Evolutionary conservation across 306 rosid species (phyloP).

Genomic region (Cajanus cajan): DNA sequence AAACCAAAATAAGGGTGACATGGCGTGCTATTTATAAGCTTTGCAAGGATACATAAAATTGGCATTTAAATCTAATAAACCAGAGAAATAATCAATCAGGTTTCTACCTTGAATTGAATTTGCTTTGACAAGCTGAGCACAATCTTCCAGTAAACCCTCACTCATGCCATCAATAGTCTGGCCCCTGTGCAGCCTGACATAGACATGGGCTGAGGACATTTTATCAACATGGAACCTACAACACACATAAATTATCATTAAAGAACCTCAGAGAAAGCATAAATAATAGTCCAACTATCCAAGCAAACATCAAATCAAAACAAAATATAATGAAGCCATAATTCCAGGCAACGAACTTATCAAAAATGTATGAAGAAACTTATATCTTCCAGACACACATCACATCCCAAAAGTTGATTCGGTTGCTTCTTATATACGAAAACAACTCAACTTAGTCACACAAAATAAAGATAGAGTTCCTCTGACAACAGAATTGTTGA

Average conservation of each 20-base stretch:
- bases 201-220: slow-evolving; percentile 98
- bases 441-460: neutral
- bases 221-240: slow-evolving; percentile 96
- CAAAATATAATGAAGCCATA: neutral
- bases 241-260: slow-evolving; percentile 4
- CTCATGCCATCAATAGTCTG: slow-evolving; percentile 88
- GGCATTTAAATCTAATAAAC: neutral
- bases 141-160: slow-evolving; percentile 87
- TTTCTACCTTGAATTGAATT: slow-evolving; percentile 91
- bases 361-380: neutral
- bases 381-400: neutral
- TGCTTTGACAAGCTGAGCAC: slow-evolving; percentile 97
- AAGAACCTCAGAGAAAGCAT: neutral
- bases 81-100: slow-evolving; percentile 13
- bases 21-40: neutral
- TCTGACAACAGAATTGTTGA: neutral
- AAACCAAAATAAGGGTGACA: neutral
- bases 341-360: neutral
- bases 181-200: slow-evolving; percentile 84
- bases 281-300: neutral
- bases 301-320: neutral
- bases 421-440: neutral
- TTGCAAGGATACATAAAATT: neutral
- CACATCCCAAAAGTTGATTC: neutral
- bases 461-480: neutral